Evolutionary conservation across 2,329 filamentous ascomycete species (phyloP), one percentile per base, ranked within the genome.

Genomic region (Pestalotiopsis fici): DNA sequence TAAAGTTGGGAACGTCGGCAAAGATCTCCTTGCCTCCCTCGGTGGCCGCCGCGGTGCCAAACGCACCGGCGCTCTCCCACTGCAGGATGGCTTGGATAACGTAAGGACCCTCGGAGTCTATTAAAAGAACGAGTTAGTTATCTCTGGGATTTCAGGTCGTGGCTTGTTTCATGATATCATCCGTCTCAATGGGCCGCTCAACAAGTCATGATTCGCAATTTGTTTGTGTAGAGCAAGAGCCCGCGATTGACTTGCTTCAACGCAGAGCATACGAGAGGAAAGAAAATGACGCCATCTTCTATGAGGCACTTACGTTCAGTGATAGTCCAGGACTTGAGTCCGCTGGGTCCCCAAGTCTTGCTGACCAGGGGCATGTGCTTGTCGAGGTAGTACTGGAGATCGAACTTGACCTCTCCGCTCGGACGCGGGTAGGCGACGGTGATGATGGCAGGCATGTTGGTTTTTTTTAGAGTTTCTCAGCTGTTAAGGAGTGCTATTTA

Each of bases 291-390:
- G 4, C 15, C 11, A 7, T 35, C n/a, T n/a, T 60, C 15, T 37
- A 37, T n/a, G n/a, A n/a, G n/a, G n/a, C 11, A 60, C 57, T 60
- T 21, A 60, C 57, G 77, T 2, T 77, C 65, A 25, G 72, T 71
- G 54, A 80, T 73, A 61, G 72, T 73, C 78, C 77, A 80, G 66
- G 69, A 70, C 73, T 77, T 77, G 3, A 86, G 74, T 54, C 84
- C 84, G 62, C 76, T 71, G 1, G 72, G 67, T 0, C 65, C 69
- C 83, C 83, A 86, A 28, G 71, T 68, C 60, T 79, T 75, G 31
- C 73, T 68, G 18, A 81, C 81, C 2, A 86, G 74, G 1, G 81
- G 78, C 80, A 86, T 83, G 77, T 86, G 84, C 23, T 69, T 79
- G 3, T 71, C 65, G 47, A 85, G 72, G 72, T 85, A 87, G 79